Evolutionary conservation across 371 early-diverging fungal genomes (phyloP), one percentile per base, ranked within the genome.

Genomic region (Lichtheimia hyalospora): DNA sequence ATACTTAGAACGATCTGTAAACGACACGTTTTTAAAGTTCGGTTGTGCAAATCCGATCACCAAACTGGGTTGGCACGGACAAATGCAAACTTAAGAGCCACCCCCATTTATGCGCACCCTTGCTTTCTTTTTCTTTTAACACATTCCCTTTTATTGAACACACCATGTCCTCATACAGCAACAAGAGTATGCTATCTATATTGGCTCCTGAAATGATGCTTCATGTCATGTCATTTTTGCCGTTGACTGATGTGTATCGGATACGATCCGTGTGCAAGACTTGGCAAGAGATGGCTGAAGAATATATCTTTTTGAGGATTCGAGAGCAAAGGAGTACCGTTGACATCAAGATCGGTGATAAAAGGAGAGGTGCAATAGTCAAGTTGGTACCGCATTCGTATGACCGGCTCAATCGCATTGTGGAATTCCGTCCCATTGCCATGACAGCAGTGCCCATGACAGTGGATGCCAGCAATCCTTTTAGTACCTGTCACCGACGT

Each of bases 151-250:
- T 34, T 34, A 34, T 34, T 34, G 34, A 34, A 34, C 10, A 34
- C 34, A 8, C 25, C 34, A 34, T 34, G 34, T 34, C 34, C 5
- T 34, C 24, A 24, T 27, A 16, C 53, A 28, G 16, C 46, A 46
- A 46, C n/a, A 46, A 34, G 34, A 34, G 34, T 46, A 46, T 46
- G 18, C 46, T 46, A 46, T 46, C n/a, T 21, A 50, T 15, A n/a
- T 23, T 76, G 20, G 73, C 79, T 5, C 66, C 76, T 55, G 79
- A 79, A 52, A 46, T 79, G 18, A 52, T 74, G 0, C 58, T 61
- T 16, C 65, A 65, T 43, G 63, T 79, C 5, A 64, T 76, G 14
- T 71, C 74, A 0, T 76, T 64, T 15, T 24, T 79, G 40, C 49
- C 67, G 2, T 64, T 70, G 52, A 54, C 52, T 18, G 74, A 79